Evolutionary conservation across 1,284 basidiomycete species (phyloP).

Genomic region (Ceratorhiza oryzae-sativae): DNA sequence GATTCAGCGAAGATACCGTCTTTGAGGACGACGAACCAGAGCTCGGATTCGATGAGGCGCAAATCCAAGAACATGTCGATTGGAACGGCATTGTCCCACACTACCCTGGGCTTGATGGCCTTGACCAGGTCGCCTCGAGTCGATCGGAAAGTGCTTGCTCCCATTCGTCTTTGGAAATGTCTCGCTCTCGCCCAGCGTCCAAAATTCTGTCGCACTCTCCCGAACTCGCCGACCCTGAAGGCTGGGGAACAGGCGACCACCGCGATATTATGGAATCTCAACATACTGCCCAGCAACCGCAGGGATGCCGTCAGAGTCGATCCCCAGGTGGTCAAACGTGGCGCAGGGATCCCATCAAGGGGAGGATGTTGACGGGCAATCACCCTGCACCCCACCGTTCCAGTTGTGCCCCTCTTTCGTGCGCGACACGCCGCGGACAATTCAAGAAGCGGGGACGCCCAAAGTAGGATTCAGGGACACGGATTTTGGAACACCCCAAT

Average conservation of each 20-base stretch:
- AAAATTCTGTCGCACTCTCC: constrained; percentile 36
- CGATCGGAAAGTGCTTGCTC: constrained; percentile 21
- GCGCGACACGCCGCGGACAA: not conserved
- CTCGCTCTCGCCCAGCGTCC: constrained; percentile 17
- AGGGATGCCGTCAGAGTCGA: constrained; percentile 6
- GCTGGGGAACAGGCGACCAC: not conserved
- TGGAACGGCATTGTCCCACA: constrained; percentile 14
- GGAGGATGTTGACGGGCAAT: not conserved
- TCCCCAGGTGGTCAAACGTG: constrained; percentile 27
- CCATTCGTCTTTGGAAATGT: constrained; percentile 13
- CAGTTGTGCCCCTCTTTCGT: not conserved
- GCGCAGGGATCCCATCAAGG: constrained; percentile 15
- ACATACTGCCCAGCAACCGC: not conserved
- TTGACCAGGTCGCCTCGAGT: not conserved
- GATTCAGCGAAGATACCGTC: constrained; percentile 35
- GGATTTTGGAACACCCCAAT: not conserved
- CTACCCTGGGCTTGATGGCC: not conserved
- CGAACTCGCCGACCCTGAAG: not conserved
- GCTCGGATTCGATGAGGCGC: not conserved
- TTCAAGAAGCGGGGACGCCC: not conserved
- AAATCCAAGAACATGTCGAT: not conserved
- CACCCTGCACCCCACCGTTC: constrained; percentile 9
- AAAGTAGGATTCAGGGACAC: not conserved
- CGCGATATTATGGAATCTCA: not conserved
- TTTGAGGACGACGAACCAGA: constrained; percentile 13